Evolutionary conservation across 306 rosid genomes (phyloP), one percentile per base, ranked within the genome.

Genomic region (Herpetospermum pedunculosum): DNA sequence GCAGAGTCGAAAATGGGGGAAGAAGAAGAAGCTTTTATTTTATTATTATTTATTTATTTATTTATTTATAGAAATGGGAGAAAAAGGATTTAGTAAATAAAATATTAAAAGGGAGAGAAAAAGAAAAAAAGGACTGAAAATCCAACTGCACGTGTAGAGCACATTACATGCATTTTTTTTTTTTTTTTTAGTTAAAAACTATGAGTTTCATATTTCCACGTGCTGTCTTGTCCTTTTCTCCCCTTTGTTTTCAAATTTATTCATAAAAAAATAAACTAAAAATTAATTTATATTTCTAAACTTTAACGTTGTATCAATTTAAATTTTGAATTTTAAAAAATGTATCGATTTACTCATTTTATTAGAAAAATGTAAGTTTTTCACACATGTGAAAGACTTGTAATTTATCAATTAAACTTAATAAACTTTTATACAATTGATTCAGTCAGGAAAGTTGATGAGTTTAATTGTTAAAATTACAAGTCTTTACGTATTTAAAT

Each of bases 81-180:
- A 52, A 29, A 75, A 67, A 25, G 8, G 26, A 30, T 67, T 18
- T 72, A 15, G 11, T 34, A 57, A 6, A 12, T n/a, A 63, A 63
- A 35, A 35, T 63, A 72, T 3, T 32, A 16, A 25, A 43, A 46
- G 4, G 34, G 34, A 16, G 16, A 21, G 58, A 32, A 32, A 69
- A 75, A 53, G 7, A 50, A 54, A 25, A 23, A 48, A 37, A 73
- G 19, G 11, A 55, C 62, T 19, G 32, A 37, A 82, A 41, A 37
- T 76, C 29, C 77, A 62, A 53, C 38, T 86, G 91, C 88, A 86
- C 92, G 89, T 87, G 92, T 78, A 86, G 77, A 81, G 5, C 76
- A 72, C 72, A 73, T 86, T 90, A 86, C 92, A 83, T 80, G 92
- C 90, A 18, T 78, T 77, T 73, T 80, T 77, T 70, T 63, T 3